Percentiles rank a stretch among this genome's conserved stretches.
phyloP scores from a whole-genome alignment of 1,284 basidiomycete species.

The Puccinia novopanici region DNA sequence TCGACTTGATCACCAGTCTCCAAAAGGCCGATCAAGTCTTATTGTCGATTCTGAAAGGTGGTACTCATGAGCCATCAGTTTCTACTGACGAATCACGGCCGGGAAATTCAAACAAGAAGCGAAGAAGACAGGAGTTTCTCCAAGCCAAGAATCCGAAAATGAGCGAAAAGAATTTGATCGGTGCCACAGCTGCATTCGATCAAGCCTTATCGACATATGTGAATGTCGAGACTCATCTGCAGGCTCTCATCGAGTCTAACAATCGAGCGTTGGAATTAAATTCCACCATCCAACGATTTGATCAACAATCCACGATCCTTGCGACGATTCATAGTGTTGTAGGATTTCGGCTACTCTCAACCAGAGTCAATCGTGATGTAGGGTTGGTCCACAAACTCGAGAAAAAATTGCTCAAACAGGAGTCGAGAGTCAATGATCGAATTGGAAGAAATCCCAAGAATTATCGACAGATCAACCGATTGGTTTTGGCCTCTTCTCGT shows the following conservation, averaged over 20 bases:
- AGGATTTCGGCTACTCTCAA: slow-evolving; percentile 26
- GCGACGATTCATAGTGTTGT: slow-evolving; percentile 10
- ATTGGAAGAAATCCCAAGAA: background rate
- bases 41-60: background rate
- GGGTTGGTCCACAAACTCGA: slow-evolving; percentile 25
- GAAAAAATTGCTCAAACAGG: background rate
- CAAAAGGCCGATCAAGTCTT: slow-evolving; percentile 17
- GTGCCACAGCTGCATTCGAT: slow-evolving; percentile 6
- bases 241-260: slow-evolving; percentile 23
- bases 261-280: slow-evolving; percentile 26
- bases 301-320: slow-evolving; percentile 20
- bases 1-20: slow-evolving; percentile 25
- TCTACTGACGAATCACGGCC: background rate
- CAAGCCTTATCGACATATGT: slow-evolving; percentile 23
- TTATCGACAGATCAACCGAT: slow-evolving; percentile 11
- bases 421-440: background rate
- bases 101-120: background rate
- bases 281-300: slow-evolving; percentile 19
- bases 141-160: slow-evolving; percentile 32
- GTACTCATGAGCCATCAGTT: background rate
- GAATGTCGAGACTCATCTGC: slow-evolving; percentile 10
- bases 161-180: background rate
- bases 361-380: slow-evolving; percentile 35
- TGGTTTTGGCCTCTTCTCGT: slow-evolving; percentile 9
- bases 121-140: slow-evolving; percentile 25